Conservation (phyloP, 2,329 filamentous ascomycete species). For the Aureobasidium leucospermi region DNA sequence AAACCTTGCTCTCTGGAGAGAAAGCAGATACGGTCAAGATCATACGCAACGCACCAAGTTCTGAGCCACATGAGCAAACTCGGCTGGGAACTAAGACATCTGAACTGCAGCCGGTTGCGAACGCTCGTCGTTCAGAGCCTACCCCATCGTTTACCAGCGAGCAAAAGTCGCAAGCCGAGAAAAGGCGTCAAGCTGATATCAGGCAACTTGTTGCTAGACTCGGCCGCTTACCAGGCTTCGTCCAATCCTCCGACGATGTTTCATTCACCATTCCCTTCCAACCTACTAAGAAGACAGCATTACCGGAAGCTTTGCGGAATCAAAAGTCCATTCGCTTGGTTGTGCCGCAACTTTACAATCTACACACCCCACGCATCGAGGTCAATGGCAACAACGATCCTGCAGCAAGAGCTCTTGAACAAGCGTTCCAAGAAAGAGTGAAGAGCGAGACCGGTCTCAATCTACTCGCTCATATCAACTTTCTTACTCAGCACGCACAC, state of each 20-base stretch:
- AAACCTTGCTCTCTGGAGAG: constrained; percentile 60
- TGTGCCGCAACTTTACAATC: constrained; percentile 64
- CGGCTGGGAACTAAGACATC: neutral
- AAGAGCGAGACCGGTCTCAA: constrained; percentile 52
- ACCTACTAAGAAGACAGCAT: constrained; percentile 51
- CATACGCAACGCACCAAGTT: constrained; percentile 42
- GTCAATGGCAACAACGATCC: constrained; percentile 55
- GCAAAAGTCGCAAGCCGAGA: constrained; percentile 56
- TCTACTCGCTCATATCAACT: constrained; percentile 69
- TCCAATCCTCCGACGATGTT: constrained; percentile 61
- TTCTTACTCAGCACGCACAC: constrained; percentile 64
- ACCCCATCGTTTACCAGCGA: constrained; percentile 45
- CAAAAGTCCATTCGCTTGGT: constrained; percentile 60
- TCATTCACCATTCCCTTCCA: constrained; percentile 65
- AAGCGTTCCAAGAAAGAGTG: constrained; percentile 55
- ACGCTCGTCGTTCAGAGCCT: neutral
- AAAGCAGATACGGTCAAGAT: constrained; percentile 68
- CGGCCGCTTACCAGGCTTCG: constrained; percentile 58
- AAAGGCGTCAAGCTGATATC: constrained; percentile 57
- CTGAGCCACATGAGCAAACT: neutral
- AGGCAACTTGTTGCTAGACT: constrained; percentile 70
- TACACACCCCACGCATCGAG: constrained; percentile 59
- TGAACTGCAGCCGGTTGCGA: neutral
- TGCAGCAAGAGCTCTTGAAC: constrained; percentile 57
- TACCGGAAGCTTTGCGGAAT: constrained; percentile 54